Evolutionary conservation across 371 early-diverging fungal genomes (phyloP), one percentile per base, ranked within the genome.

Genomic region (Mycotypha africana): DNA sequence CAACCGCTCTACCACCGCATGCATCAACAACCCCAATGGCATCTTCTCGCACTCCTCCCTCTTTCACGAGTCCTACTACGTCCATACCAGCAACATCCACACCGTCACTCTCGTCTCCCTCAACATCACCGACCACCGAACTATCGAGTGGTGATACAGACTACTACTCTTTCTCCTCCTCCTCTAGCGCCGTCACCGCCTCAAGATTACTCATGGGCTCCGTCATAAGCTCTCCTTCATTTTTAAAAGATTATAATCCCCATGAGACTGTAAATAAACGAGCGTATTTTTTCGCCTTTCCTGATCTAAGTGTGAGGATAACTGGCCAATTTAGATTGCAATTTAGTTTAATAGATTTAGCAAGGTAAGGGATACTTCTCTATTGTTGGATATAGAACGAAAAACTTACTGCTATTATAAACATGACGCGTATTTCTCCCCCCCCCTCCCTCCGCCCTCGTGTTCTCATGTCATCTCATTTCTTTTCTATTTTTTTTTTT

Each of bases 211-310:
- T 81, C 4, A 63, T 84, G 9, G 87, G 87, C 0, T 63, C 81
- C 3, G 65, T 76, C 7, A 74, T 78, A 15, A 59, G 81, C 4
- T 68, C 80, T 0, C 66, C 78, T 16, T 58, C 62, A 10, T 54
- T 67, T 20, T 67, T 83, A 7, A 40, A 55, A 21, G 74, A 74
- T 32, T 38, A 74, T 2, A 62, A 82, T 28, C n/a, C n/a, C n/a
- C n/a, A n/a, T n/a, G n/a, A n/a, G n/a, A n/a, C n/a, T n/a, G 53
- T 70, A 41, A 45, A 57, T 6, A 56, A 59, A 38, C 31, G 34
- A 16, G 76, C 70, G 15, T 70, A 79, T 38, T 85, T 64, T 43
- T 78, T 78, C 45, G 53, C 76, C 16, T 78, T 78, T 46, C 64
- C 69, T 33, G 78, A 76, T 32, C 23, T 80, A 11, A 64, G 62